These are phyloP conservation scores for Drechslera avenae DNA, from an alignment of 2,329 filamentous ascomycete genomes.

Conservation along the genomic window DNA sequence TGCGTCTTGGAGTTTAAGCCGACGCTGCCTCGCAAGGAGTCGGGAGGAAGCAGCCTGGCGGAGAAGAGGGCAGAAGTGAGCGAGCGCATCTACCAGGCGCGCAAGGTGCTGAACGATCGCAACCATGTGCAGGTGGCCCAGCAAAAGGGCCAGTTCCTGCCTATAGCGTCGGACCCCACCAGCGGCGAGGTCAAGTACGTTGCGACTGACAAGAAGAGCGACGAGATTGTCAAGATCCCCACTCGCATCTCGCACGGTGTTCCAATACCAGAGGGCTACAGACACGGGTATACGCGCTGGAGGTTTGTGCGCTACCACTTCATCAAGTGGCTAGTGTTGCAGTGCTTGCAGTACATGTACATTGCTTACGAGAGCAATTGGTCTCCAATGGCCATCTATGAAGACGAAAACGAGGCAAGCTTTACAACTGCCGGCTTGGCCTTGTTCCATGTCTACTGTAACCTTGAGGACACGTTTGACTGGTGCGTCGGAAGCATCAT, in stretches of 20 bases:
- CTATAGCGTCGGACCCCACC: background rate
- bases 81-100: constrained; percentile 7
- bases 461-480: constrained; percentile 9
- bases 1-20: constrained; percentile 15
- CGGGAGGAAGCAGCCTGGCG: background rate
- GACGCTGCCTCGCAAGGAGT: background rate
- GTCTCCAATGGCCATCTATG: background rate
- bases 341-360: background rate
- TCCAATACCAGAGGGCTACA: background rate
- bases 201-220: constrained; percentile 7
- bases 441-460: background rate
- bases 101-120: constrained; percentile 19
- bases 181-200: background rate
- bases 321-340: background rate
- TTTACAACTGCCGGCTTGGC: too few relatives aligned
- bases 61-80: constrained; percentile 6
- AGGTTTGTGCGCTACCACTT: constrained; percentile 6
- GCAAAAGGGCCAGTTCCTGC: background rate
- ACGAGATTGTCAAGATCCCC: background rate
- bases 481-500: constrained; percentile 20
- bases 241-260: background rate
- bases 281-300: constrained; percentile 7
- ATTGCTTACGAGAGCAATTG: background rate
- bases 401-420: too few relatives aligned
- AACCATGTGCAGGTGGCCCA: constrained; percentile 1